A percentile compares a stretch with the other conserved stretches of the same genome.
These are phyloP conservation scores for Hemileccinum rubropunctum DNA, from an alignment of 768 basidiomycete genomes.

Conservation along the genomic window DNA sequence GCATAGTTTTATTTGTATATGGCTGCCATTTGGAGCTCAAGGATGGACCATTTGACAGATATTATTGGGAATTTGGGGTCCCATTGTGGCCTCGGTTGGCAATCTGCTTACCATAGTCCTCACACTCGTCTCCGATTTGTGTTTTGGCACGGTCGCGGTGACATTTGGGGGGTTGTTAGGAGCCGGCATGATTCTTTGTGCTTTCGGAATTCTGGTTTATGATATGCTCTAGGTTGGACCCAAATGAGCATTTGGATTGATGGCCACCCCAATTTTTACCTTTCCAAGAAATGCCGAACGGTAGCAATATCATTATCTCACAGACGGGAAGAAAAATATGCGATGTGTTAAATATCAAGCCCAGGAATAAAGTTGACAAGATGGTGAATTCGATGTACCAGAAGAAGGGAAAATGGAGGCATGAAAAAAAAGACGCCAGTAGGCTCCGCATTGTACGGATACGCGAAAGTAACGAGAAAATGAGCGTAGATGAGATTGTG, in stretches of 20 bases:
- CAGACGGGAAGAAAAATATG: constrained; percentile 36
- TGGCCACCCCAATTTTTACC: not conserved
- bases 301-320: constrained; percentile 42
- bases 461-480: constrained; percentile 25
- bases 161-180: constrained; percentile 75
- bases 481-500: constrained; percentile 32
- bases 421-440: constrained; percentile 11
- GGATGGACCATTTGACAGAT: constrained; percentile 42
- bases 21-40: constrained; percentile 6
- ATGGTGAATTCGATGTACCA: constrained; percentile 17
- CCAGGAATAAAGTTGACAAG: constrained; percentile 20
- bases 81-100: constrained; percentile 84
- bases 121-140: constrained; percentile 74
- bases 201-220: constrained; percentile 77
- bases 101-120: constrained; percentile 94
- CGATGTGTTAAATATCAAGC: constrained; percentile 34
- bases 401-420: constrained; percentile 10
- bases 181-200: constrained; percentile 73
- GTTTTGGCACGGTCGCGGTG: constrained; percentile 64
- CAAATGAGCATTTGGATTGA: not conserved
- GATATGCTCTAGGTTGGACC: constrained; percentile 51
- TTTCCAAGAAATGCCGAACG: constrained; percentile 7
- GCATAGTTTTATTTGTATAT: not conserved
- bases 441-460: constrained; percentile 11
- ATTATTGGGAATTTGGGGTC: constrained; percentile 83